Base-by-base conservation (phyloP, 371 early-diverging fungal species). In the Rhizopus stolonifer region DNA sequence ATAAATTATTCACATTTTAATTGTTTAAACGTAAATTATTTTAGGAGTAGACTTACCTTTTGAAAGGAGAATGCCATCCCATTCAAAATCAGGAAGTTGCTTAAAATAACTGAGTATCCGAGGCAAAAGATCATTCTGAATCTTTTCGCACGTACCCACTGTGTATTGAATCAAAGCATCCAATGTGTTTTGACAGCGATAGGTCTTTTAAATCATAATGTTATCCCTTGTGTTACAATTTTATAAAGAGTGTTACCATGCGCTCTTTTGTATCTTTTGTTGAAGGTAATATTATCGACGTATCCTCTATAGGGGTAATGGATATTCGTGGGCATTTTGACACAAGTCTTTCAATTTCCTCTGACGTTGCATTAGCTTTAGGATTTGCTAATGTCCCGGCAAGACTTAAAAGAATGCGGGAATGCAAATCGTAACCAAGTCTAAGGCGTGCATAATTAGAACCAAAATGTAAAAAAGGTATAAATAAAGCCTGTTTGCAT, bases 391-490 rank as follows among this genome's bases (percentile, higher is more conserved):
- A 67, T 19, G 77, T 77, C 45, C 69, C 67, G 18, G 83, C 81
- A 15, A 84, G 64, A 58, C 81, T 78, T 60, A 75, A 69, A 19
- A 84, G 69, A 59, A 84, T 84, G 45, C 79, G 81, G 52, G 82
- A 79, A 56, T 84, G 84, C 53, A 84, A 64, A 53, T 70, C 69
- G 48, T 56, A 52, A 19, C 65, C 66, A 25, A 72, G 45, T 17
- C 72, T 72, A 52, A 32, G 2, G n/a, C 33, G 46, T 45, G 38
- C 47, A 34, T 32, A 21, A 9, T 42, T 42, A 42, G 15, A 36
- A 36, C 5, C 14, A 14, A 42, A 21, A 19, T 21, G 21, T 42
- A 18, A 42, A 21, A 21, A 21, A 9, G 9, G 9, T 9, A 21
- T 2, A 42, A 19, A 9, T 17, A 42, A n/a, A n/a, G 0, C 15